Base-by-base conservation (phyloP, 805 yeast species). In the Saccharomycopsis fodiens region DNA sequence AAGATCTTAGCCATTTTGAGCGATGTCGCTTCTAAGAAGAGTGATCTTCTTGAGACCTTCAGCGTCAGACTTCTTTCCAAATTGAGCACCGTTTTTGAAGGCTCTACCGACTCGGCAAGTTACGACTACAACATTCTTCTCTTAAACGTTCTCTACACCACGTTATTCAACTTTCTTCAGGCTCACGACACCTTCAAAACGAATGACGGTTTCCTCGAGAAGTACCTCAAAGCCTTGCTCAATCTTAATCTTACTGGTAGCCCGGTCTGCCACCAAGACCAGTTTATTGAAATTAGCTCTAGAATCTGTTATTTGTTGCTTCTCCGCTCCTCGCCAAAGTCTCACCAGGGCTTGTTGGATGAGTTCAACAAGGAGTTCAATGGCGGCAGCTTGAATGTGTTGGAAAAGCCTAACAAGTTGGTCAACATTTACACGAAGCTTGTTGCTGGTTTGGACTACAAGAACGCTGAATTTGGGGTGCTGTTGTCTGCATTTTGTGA, bases 391-490 rank as follows among this genome's bases (percentile, higher is more conserved):
- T 10, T 50, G 30, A 23, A 43, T 41, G 1, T 25, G 42, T 3
- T 50, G 53, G 39, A 39, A 15, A 39, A 10, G 46, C 63, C 71
- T 3, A 55, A 59, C 5, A 60, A 65, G 15, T 56, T 67, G 15
- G 62, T 76, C 17, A 60, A 25, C 55, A 32, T 60, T n/a, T 65
- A 70, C 50, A 65, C 65, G 31, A 76, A 74, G 50, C 54, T 79
- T 1, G 41, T 81, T 7, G 69, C 81, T 3, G 75, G 73, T 16
- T 56, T 80, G 15, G 83, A 78, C 54, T 51, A 20, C 35, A 51
- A 42, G 20, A 10, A 34, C 10, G 38, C 52, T 2, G 21, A 27
- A 19, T 35, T 35, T 12, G 23, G 37, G 17, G 6, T 36, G 36
- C 20, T 19, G 27, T 15, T 30, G 22, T 12, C 21, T n/a, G 23